A percentile compares a stretch with the other conserved stretches of the same genome.
phyloP scores from a whole-genome alignment of 2,329 filamentous ascomycete genomes.

The Trichoderma hamatum region DNA sequence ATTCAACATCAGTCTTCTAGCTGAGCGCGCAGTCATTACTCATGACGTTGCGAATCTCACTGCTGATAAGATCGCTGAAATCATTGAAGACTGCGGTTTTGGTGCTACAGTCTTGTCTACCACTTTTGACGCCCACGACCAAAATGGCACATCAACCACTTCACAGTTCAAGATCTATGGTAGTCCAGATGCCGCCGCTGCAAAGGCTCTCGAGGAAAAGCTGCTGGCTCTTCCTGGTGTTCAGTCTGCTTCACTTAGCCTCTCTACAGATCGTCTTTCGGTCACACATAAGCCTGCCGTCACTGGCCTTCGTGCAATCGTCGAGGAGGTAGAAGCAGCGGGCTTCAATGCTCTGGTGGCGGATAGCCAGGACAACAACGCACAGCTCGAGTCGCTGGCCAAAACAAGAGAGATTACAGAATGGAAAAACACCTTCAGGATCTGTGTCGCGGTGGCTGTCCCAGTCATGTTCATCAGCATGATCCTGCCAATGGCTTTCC shows the following conservation, averaged over 20 bases:
- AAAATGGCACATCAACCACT: constrained; percentile 59
- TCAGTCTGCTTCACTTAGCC: constrained; percentile 70
- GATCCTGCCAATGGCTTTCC: constrained; percentile 86
- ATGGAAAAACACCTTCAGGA: constrained; percentile 80
- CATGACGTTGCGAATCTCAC: constrained; percentile 75
- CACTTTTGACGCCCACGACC: constrained; percentile 59
- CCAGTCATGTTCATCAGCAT: constrained; percentile 93
- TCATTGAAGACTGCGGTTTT: constrained; percentile 88
- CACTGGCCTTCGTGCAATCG: constrained; percentile 78
- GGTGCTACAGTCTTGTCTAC: constrained; percentile 83
- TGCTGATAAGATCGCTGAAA: constrained; percentile 74
- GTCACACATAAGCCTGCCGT: constrained; percentile 72
- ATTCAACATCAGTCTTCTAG: constrained; percentile 93
- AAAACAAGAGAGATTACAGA: constrained; percentile 97
- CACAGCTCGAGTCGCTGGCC: constrained; percentile 90
- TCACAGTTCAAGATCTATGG: constrained; percentile 86
- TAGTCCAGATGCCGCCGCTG: constrained; percentile 69
- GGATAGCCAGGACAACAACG: constrained; percentile 93
- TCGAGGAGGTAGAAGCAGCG: constrained; percentile 77
- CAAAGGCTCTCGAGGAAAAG: constrained; percentile 69
- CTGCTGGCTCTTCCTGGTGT: constrained; percentile 71
- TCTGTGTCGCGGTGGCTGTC: constrained; percentile 79
- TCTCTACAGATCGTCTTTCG: constrained; percentile 72
- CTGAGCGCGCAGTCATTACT: constrained; percentile 85
- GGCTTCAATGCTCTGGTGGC: constrained; percentile 89